These are phyloP conservation scores for Cryptococcus sp. DNA, from an alignment of 1,284 basidiomycete genomes.

Conservation along the genomic window DNA sequence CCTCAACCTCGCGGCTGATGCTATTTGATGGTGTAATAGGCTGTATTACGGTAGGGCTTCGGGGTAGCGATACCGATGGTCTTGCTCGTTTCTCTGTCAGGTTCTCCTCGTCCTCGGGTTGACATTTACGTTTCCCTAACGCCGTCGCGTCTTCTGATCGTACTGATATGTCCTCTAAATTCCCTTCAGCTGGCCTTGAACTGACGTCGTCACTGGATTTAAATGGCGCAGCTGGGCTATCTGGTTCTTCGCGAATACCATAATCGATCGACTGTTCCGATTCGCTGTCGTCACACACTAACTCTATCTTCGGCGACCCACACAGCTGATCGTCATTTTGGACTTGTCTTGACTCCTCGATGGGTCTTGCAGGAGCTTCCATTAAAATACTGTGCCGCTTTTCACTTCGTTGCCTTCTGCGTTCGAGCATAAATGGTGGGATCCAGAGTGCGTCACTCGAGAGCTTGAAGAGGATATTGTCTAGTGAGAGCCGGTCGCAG, in stretches of 20 bases:
- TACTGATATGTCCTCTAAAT: background rate
- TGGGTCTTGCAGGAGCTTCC: background rate
- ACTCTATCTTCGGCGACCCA: background rate
- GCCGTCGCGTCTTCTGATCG: background rate
- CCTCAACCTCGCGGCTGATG: background rate
- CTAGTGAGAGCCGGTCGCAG: slow-evolving; percentile 5
- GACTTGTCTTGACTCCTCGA: background rate
- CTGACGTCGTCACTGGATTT: background rate
- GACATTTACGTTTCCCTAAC: slow-evolving; percentile 8
- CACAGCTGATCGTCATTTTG: background rate
- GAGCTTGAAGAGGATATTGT: slow-evolving; percentile 6
- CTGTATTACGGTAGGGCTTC: background rate
- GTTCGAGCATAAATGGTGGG: slow-evolving; percentile 6
- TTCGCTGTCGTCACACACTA: background rate
- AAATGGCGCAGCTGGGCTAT: background rate
- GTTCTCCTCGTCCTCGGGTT: background rate
- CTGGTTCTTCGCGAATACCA: slow-evolving; percentile 8
- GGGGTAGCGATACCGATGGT: background rate
- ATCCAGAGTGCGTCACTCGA: slow-evolving; percentile 10
- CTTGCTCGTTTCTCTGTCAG: background rate
- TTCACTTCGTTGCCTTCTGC: background rate
- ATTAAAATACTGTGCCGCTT: background rate
- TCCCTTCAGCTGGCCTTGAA: background rate
- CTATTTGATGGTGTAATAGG: background rate
- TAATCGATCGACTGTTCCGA: slow-evolving; percentile 1